These are phyloP conservation scores for Lolium rigidum DNA, from an alignment of 176 grass and related monocot genomes.

Conservation along the genomic window DNA sequence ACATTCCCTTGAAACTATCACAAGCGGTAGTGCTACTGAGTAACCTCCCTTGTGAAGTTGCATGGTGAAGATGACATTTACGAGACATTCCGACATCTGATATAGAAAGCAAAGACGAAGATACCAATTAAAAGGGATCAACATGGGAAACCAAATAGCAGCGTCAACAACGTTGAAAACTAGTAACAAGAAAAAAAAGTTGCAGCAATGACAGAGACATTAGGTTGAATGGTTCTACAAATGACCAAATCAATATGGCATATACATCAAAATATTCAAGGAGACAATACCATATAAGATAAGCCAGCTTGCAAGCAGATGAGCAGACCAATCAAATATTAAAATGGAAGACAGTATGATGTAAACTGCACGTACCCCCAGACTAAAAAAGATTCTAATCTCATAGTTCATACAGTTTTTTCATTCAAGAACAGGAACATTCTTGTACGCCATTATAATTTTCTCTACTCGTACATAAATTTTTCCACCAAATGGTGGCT, in stretches of 20 bases:
- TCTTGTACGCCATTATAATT: conserved; percentile 25
- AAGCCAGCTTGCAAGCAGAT: not conserved
- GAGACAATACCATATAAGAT: conserved; percentile 15
- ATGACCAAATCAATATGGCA: not conserved
- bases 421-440: not conserved
- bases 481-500: not conserved
- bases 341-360: not conserved
- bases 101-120: conserved; percentile 1
- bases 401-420: not conserved
- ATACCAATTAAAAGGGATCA: conserved; percentile 18
- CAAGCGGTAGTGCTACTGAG: not conserved
- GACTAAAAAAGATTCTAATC: not conserved
- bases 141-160: conserved; percentile 18
- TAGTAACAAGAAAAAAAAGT: not conserved
- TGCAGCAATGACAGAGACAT: not conserved
- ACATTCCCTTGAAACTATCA: conserved; percentile 16
- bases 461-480: not conserved
- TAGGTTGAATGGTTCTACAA: not conserved
- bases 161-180: conserved; percentile 12
- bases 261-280: conserved; percentile 23
- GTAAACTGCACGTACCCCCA: not conserved
- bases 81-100: conserved; percentile 21
- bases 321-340: not conserved
- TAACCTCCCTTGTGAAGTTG: not conserved
- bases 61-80: not conserved